These are phyloP conservation scores for Psilocybe subaeruginosa DNA, from an alignment of 768 basidiomycete genomes.

Conservation along the genomic window DNA sequence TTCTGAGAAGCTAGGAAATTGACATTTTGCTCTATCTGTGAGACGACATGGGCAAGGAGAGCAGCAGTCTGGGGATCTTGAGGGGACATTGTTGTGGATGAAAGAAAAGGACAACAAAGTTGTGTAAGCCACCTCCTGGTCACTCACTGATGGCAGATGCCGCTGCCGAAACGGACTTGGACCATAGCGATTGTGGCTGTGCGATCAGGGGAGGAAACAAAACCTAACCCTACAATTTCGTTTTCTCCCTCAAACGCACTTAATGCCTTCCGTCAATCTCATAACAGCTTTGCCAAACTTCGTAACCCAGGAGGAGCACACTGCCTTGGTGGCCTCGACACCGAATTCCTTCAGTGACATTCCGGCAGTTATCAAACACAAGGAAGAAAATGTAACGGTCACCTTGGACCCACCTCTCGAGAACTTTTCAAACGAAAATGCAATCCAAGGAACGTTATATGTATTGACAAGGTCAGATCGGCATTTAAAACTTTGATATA, in stretches of 20 bases:
- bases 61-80: slow-evolving; percentile 42
- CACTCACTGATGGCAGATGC: background rate
- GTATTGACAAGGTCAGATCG: slow-evolving; percentile 78
- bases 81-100: slow-evolving; percentile 30
- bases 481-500: background rate
- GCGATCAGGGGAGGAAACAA: slow-evolving; percentile 2
- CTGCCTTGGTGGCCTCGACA: slow-evolving; percentile 69
- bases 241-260: background rate
- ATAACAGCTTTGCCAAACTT: slow-evolving; percentile 40
- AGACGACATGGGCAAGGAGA: slow-evolving; percentile 60
- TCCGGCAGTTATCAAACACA: slow-evolving; percentile 78
- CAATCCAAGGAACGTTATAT: slow-evolving; percentile 70
- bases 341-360: slow-evolving; percentile 86
- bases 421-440: slow-evolving; percentile 56
- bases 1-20: slow-evolving; percentile 59
- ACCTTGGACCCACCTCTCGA: slow-evolving; percentile 70
- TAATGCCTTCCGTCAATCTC: slow-evolving; percentile 42
- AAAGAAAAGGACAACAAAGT: slow-evolving; percentile 1
- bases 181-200: background rate
- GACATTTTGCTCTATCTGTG: slow-evolving; percentile 59
- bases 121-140: background rate
- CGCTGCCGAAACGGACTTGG: background rate
- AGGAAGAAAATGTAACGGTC: slow-evolving; percentile 71
- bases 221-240: slow-evolving; percentile 15
- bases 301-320: slow-evolving; percentile 66